Evolutionary conservation across 75 land plant genomes (phyloP).

Genomic region (Cunninghamia lanceolata): DNA sequence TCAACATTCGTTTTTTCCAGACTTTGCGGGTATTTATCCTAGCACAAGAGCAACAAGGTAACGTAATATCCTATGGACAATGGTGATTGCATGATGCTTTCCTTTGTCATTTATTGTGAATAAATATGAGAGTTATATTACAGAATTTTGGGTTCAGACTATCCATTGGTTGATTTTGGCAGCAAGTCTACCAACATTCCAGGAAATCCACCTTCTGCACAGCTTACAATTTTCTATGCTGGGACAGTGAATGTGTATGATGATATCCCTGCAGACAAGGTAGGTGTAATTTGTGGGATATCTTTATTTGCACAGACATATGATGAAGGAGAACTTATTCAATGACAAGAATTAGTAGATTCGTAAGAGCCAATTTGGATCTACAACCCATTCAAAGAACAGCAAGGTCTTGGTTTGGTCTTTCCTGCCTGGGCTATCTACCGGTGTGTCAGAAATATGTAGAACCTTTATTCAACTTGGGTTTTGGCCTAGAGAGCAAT

Average conservation of each 20-base stretch:
- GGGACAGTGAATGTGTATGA: conserved; percentile 4
- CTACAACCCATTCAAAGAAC: neutral
- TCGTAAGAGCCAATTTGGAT: neutral
- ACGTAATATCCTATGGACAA: neutral
- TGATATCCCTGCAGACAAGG: conserved; percentile 7
- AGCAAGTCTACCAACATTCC: neutral
- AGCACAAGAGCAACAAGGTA: neutral
- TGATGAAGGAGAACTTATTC: neutral
- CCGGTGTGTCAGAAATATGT: neutral
- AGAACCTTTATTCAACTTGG: neutral
- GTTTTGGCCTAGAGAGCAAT: neutral
- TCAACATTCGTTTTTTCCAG: neutral
- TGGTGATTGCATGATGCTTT: neutral
- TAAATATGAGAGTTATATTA: neutral
- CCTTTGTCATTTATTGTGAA: neutral
- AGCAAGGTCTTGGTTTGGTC: neutral
- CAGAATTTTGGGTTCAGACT: neutral
- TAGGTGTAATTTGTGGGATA: neutral
- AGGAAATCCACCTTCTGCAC: conserved; percentile 4
- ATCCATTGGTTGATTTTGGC: neutral
- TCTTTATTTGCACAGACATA: neutral
- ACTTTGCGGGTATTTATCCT: neutral
- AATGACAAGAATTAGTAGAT: neutral
- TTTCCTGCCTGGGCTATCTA: neutral
- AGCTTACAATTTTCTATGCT: neutral